Evolutionary conservation across 106 monocot genomes (phyloP).

Genomic region (Vanilla planifolia): DNA sequence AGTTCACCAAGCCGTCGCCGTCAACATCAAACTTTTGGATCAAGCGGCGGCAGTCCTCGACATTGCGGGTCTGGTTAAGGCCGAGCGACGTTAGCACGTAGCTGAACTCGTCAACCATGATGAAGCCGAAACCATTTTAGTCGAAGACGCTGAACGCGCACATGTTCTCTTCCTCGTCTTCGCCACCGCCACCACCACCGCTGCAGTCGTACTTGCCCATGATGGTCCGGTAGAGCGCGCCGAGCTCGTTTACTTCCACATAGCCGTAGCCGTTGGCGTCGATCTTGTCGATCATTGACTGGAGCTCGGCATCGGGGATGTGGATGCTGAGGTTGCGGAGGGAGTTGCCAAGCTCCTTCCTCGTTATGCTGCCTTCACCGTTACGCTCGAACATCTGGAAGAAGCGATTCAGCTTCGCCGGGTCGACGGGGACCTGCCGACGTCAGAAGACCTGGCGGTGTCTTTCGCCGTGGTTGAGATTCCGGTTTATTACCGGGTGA

Average conservation of each 20-base stretch:
- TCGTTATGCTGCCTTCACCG: conserved; percentile 25
- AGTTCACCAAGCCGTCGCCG: conserved; percentile 55
- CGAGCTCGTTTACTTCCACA: conserved; percentile 15
- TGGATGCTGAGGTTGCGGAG: conserved; percentile 18
- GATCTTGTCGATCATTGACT: conserved; percentile 9
- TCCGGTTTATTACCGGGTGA: no score
- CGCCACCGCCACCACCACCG: no score
- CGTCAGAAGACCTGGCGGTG: not conserved
- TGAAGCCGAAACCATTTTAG: conserved; percentile 35
- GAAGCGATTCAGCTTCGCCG: conserved; percentile 16
- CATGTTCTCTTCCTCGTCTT: conserved; percentile 32
- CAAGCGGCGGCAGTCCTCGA: conserved; percentile 41
- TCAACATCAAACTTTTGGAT: conserved; percentile 45
- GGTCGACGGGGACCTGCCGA: conserved; percentile 7
- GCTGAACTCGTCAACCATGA: conserved; percentile 21
- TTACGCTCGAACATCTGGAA: conserved; percentile 34
- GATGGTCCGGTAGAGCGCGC: conserved; percentile 12
- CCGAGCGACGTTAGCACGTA: conserved; percentile 22
- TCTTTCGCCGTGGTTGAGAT: no score
- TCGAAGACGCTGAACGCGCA: conserved; percentile 61
- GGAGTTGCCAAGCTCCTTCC: conserved; percentile 14
- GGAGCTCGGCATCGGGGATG: conserved; percentile 10
- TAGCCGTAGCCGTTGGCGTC: conserved; percentile 18
- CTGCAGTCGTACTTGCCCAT: conserved; percentile 23
- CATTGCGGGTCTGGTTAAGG: conserved; percentile 31